Base-by-base conservation (phyloP, 2,329 filamentous ascomycete genomes). In the Colletotrichum abscissum region DNA sequence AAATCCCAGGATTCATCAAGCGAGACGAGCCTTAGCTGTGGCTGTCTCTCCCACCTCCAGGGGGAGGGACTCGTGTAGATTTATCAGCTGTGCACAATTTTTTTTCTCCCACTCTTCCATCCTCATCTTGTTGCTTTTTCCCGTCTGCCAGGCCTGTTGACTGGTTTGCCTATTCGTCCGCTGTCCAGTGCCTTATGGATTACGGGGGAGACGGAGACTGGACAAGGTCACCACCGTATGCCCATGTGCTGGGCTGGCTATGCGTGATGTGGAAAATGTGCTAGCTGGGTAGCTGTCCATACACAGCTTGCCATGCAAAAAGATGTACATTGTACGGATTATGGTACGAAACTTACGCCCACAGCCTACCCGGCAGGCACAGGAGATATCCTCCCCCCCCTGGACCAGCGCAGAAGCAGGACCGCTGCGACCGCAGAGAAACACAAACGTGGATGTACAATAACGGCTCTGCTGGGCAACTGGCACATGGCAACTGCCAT, bases 61-160 rank as follows among this genome's bases (percentile, higher is more conserved):
- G 67, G 63, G 46, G 7, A 54, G 62, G 30, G 30, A 72, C 69
- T 59, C 54, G 38, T 19, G 42, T 55, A 62, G 63, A 74, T 74
- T 74, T 72, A 74, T 74, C 68, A 74, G 72, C 72, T 72, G 62
- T 72, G 72, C 68, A 72, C 72, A 74, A 63, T 46, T 30, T 16
- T 19, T 8, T 22, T 22, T 55, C 42, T 35, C 33, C 38, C 38
- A 42, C 38, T 14, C 6, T 19, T 19, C 38, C 38, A 12, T 35
- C 11, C 38, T 63, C 30, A 30, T 62, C 46, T 49, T 49, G 7
- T 69, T 70, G 30, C 63, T 57, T 70, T 65, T 57, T 56, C 67
- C 55, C 52, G 42, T 55, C 67, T 64, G 55, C 24, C 42, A 24
- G 26, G 28, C 49, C 57, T 52, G 54, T 42, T 42, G 38, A 42